These are phyloP conservation scores for Xylariaceae sp. DNA, from an alignment of 2,329 filamentous ascomycete species.

Conservation along the genomic window DNA sequence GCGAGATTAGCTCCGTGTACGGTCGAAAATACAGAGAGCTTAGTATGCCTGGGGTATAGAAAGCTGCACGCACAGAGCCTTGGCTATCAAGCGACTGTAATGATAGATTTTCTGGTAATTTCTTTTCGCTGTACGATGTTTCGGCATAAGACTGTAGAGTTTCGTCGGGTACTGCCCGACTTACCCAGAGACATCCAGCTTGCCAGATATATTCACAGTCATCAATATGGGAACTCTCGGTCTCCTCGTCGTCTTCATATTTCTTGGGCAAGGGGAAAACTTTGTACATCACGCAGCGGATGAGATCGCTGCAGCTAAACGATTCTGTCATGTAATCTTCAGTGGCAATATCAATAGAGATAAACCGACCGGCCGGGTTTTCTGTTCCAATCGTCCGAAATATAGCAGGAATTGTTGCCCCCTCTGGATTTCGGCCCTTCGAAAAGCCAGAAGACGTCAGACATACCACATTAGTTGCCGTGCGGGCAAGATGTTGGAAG, in stretches of 20 bases:
- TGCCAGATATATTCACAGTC: conserved; percentile 41
- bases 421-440: neutral
- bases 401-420: neutral
- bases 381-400: neutral
- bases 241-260: neutral
- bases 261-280: conserved; percentile 15
- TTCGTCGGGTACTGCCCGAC: conserved; percentile 35
- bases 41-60: conserved; percentile 38
- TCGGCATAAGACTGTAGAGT: conserved; percentile 26
- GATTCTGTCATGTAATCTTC: neutral
- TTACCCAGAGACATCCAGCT: conserved; percentile 39
- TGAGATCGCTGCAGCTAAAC: conserved; percentile 17
- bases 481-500: no score
- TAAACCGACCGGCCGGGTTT: no score
- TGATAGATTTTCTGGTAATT: conserved; percentile 8
- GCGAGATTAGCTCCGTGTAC: conserved; percentile 27
- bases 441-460: no score
- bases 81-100: conserved; percentile 24
- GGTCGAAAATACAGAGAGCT: conserved; percentile 38
- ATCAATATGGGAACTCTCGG: neutral
- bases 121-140: no score
- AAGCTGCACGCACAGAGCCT: conserved; percentile 33
- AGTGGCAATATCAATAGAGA: neutral
- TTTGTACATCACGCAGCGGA: conserved; percentile 24
- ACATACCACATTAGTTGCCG: no score